Base-by-base conservation (phyloP, 2,329 filamentous ascomycete species). In the Pseudogymnoascus destructans region DNA sequence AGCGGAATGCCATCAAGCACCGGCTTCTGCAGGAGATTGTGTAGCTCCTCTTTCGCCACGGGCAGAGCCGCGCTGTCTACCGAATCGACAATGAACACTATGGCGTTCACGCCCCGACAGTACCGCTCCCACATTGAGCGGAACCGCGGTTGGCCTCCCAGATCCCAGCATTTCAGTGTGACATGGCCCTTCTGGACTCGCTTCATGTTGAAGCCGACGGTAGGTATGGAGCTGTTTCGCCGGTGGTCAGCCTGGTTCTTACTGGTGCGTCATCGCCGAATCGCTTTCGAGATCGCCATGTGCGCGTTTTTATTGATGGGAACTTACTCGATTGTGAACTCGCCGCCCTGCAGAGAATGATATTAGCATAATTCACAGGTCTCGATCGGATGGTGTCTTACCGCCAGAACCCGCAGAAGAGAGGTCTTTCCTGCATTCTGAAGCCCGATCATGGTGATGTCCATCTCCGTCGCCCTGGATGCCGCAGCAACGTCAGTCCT, bases 91-190 rank as follows among this genome's bases (percentile, higher is more conserved):
- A 98, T 95, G 74, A 96, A 98, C 64, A 98, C 88, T 66, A 98
- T 96, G 66, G 92, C 92, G 74, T 95, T 95, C 65, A 97, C 93
- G 57, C 90, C 93, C 63, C 91, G 89, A 74, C 93, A 97, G 73
- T 98, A 98, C 69, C 93, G 81, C 77, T 98, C 93, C 93, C 93
- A 98, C 93, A 98, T 98, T 66, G 89, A 88, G 69, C 93, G 87
- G 76, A 97, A 98, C 64, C 92, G 83, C 66, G 93, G 92, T 74
- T 98, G 93, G 58, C 93, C 93, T 66, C 93, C 93, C 63, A 98
- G 83, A 75, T 98, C 93, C 93, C 93, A 98, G 74, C 93, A 98
- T 75, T 97, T 97, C 68, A 98, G 79, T 66, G 93, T 95, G 71
- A 98, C 93, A 81, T 97, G 92, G 66, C 93, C 93, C 70, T 93